Percentiles rank a stretch among this genome's conserved stretches.
These are phyloP conservation scores for Hericium coralloides DNA, from an alignment of 768 basidiomycete genomes.

Conservation along the genomic window DNA sequence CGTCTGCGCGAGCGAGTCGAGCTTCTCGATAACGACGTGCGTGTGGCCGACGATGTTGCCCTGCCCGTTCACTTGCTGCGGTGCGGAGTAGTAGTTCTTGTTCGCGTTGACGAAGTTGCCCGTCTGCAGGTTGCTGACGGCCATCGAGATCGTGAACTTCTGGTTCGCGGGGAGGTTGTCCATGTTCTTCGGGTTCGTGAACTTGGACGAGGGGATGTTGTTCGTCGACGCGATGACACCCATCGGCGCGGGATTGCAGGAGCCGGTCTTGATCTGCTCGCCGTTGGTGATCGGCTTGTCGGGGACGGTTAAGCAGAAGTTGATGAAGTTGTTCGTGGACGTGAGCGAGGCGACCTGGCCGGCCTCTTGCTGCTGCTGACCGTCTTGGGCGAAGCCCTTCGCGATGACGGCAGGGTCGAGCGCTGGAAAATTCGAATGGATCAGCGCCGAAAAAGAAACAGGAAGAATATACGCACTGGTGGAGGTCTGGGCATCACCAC, in stretches of 20 bases:
- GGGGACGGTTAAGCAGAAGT: conserved; percentile 44
- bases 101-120: conserved; percentile 52
- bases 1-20: conserved; percentile 40
- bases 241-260: conserved; percentile 56
- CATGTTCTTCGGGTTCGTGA: conserved; percentile 39
- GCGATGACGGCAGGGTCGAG: conserved; percentile 44
- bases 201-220: conserved; percentile 49
- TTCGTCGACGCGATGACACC: conserved; percentile 43
- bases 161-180: conserved; percentile 33
- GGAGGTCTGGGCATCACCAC: conserved; percentile 35
- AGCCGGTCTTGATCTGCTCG: conserved; percentile 39
- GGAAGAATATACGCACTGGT: conserved; percentile 20
- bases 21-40: conserved; percentile 51
- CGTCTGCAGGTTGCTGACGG: conserved; percentile 34
- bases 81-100: conserved; percentile 44
- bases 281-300: conserved; percentile 53
- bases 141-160: conserved; percentile 46
- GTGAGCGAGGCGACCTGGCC: conserved; percentile 51
- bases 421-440: conserved; percentile 12
- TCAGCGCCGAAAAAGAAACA: not conserved
- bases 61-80: conserved; percentile 37
- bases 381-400: conserved; percentile 44
- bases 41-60: conserved; percentile 54
- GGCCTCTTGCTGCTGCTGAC: conserved; percentile 25
- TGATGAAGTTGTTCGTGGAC: conserved; percentile 70